Evolutionary conservation across 139 green algal species (phyloP).

Genomic region (Chlorella vulgaris): DNA sequence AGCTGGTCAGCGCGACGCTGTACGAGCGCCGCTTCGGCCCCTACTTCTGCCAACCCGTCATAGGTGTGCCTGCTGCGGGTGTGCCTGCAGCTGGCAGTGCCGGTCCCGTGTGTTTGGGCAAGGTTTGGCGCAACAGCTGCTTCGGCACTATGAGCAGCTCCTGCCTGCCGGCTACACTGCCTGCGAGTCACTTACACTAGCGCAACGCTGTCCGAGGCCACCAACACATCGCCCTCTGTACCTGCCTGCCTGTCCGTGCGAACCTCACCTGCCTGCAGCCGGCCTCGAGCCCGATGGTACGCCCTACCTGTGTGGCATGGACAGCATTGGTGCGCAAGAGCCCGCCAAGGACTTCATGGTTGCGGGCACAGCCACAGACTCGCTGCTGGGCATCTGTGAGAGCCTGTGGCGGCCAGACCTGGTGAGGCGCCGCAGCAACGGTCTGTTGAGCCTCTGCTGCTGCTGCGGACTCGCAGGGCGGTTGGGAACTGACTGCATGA

Average conservation of each 20-base stretch:
- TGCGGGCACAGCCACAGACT: conserved; percentile 87
- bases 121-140: too few species aligned
- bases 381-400: conserved; percentile 97
- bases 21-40: conserved; percentile 91
- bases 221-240: not conserved
- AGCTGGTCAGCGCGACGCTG: conserved; percentile 90
- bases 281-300: conserved; percentile 89
- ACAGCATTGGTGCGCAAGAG: conserved; percentile 95
- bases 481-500: not conserved
- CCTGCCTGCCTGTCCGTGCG: not conserved
- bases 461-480: not conserved
- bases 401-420: conserved; percentile 91
- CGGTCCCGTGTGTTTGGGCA: too few species aligned
- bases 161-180: too few species aligned
- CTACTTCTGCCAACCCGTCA: conserved; percentile 95
- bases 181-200: too few species aligned
- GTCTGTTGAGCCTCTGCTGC: not conserved
- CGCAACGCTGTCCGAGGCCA: too few species aligned
- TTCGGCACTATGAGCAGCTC: too few species aligned
- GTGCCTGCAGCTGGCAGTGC: not conserved
- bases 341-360: conserved; percentile 97
- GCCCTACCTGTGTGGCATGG: conserved; percentile 95
- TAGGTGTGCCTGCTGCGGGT: conserved; percentile 57
- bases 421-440: conserved; percentile 36
- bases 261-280: not conserved